A percentile compares a stretch with the other conserved stretches of the same genome.
Evolutionary conservation across 371 early-diverging fungal species (phyloP).

Genomic region (Basidiobolus meristosporus): DNA sequence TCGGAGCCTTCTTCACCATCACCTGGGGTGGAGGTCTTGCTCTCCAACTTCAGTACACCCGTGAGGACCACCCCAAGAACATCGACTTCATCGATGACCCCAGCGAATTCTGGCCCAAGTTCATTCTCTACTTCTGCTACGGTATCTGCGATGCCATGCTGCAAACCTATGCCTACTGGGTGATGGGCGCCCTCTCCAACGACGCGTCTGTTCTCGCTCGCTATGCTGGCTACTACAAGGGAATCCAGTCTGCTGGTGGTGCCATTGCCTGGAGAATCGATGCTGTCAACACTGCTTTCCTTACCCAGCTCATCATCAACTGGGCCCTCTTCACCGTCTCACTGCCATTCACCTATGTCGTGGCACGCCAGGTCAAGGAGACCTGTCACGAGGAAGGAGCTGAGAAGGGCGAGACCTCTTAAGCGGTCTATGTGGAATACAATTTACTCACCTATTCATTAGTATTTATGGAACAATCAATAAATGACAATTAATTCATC

Average conservation of each 20-base stretch:
- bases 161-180: too few relatives aligned
- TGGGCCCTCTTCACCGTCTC: constrained; percentile 16
- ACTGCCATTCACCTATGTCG: constrained; percentile 10
- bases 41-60: constrained; percentile 28
- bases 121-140: constrained; percentile 40
- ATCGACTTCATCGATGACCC: constrained; percentile 16
- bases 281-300: constrained; percentile 10
- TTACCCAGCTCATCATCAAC: constrained; percentile 17
- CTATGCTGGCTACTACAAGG: constrained; percentile 35
- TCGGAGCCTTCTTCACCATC: constrained; percentile 21
- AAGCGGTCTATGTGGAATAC: too few relatives aligned
- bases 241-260: constrained; percentile 17
- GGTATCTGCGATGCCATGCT: constrained; percentile 51
- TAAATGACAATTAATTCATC: too few relatives aligned
- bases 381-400: constrained; percentile 6
- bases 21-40: constrained; percentile 40
- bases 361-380: constrained; percentile 11
- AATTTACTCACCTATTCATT: too few relatives aligned
- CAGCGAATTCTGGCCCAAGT: constrained; percentile 24
- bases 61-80: constrained; percentile 19
- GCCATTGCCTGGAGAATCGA: constrained; percentile 18
- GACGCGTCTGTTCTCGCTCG: constrained; percentile 40
- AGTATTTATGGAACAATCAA: too few relatives aligned
- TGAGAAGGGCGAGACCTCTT: too few relatives aligned
- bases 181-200: constrained; percentile 39